phyloP scores from a whole-genome alignment of 208 protist genomes.

The Strigomonas galati region DNA sequence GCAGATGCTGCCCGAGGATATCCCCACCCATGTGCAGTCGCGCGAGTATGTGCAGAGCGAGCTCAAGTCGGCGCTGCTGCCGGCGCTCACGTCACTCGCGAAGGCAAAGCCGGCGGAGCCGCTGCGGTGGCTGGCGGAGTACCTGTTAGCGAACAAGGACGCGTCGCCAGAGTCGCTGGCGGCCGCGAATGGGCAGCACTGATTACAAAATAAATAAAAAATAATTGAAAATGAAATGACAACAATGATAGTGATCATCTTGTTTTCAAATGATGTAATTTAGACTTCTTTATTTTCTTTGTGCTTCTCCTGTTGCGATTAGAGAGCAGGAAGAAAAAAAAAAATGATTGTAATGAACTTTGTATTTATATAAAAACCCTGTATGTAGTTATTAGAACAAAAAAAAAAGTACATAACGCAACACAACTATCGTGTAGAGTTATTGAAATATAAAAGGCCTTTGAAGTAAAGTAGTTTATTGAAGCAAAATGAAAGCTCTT shows the following conservation, averaged over 20 bases:
- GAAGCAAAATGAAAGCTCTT: neutral
- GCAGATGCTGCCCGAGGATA: constrained; percentile 70
- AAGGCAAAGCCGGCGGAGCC: constrained; percentile 83
- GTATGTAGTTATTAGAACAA: constrained; percentile 3
- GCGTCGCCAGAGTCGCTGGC: constrained; percentile 35
- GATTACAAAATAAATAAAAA: too few relatives aligned
- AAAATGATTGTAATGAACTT: too few relatives aligned
- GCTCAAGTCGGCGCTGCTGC: constrained; percentile 77
- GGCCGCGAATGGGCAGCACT: neutral
- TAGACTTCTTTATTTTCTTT: constrained; percentile 9
- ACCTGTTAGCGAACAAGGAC: constrained; percentile 77
- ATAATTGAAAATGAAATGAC: too few relatives aligned
- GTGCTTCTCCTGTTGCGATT: neutral
- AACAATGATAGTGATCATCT: too few relatives aligned
- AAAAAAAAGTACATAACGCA: constrained; percentile 6
- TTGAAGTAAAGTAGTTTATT: neutral
- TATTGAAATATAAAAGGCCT: neutral
- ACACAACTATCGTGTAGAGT: neutral
- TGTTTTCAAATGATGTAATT: neutral
- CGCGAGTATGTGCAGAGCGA: constrained; percentile 83
- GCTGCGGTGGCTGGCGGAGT: constrained; percentile 82
- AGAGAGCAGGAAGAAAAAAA: constrained; percentile 6
- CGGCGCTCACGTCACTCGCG: constrained; percentile 78
- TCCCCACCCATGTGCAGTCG: constrained; percentile 48
- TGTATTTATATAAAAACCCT: too few relatives aligned